Base-by-base conservation (phyloP, 2,329 filamentous ascomycete species). In the Atkinsonella texensis region DNA sequence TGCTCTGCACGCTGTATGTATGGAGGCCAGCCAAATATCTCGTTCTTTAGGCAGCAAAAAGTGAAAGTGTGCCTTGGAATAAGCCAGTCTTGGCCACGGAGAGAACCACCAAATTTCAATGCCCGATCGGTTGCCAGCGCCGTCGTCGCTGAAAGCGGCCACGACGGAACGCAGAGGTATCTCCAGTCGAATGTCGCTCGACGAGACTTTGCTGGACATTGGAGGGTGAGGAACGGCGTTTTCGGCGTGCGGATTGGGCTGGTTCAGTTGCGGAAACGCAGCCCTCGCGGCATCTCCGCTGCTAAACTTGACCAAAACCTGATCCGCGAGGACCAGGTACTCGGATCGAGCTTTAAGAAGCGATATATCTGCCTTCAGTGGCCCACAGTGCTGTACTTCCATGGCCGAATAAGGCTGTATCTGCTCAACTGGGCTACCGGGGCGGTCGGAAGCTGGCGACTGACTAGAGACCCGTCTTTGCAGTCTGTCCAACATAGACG, bases 61-160 rank as follows among this genome's bases (percentile, higher is more conserved):
- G 58, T 74, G 74, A 39, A 80, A 62, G 40, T 73, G 71, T 2
- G 73, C 63, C 53, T 71, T 74, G 53, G 66, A 66, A 55, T 75
- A 79, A 13, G 69, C 65, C 41, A 75, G 63, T 12, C 68, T 65
- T 2, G 71, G 69, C 52, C 69, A 65, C 15, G 65, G 60, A 13
- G 71, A 71, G 52, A 70, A 72, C 77, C 77, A 80, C 76, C 76
- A 80, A 2, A 80, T 67, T 58, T 81, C 77, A 48, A 80, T 62
- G 6, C 74, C 74, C 44, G 75, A 76, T 7, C 72, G 70, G 12
- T 74, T 70, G 46, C 71, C 68, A 1, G 70, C 69, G 43, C 70
- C 71, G 57, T 79, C 76, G 32, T 76, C 72, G 32, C 70, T 70
- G 55, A 78, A 79, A 2, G 71, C 70, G 2, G 77, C 74, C 39